Base-by-base conservation (phyloP, 2,329 filamentous ascomycete species). In the Nigrospora osmanthi region DNA sequence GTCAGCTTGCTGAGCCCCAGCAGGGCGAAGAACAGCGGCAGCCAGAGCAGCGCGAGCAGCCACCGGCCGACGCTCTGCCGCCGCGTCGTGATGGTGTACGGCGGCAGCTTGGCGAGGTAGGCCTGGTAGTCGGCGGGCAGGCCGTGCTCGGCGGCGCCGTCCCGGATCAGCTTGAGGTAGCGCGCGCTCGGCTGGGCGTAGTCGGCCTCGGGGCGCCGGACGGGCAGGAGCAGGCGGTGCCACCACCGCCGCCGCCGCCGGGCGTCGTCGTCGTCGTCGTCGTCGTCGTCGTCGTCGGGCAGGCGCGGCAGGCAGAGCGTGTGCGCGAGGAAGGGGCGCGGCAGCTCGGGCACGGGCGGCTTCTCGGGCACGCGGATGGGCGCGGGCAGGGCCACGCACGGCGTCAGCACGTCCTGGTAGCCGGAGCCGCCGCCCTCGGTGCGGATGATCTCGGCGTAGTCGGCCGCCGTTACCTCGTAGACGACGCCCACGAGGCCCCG, bases 401-500 rank as follows among this genome's bases (percentile, higher is more conserved):
- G 80, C 12, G 95, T 81, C 0, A 88, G 59, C 11, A 95, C 80
- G 59, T 97, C 89, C 46, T 83, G 72, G 69, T 98, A 98, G n/a
- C 83, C 77, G 3, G 81, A 68, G 15, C 90, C 90, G 31, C 87
- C 90, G 42, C 91, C 91, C 63, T 98, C 93, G 6, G 90, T 96
- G 6, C 83, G 83, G 49, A 97, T 84, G 54, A 98, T 95, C 48
- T 79, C 85, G 7, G 82, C 76, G 61, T 87, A 98, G 67, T 98
- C 93, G 37, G 76, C 65, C 15, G 75, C 69, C 1, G 89, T 95
- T 30, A 97, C 88, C 68, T 97, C 90, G 68, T 98, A 98, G 4
- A 97, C 93, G 14, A 95, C 89, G 19, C 93, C 93, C 35, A 96
- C 79, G 2, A 98, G 75, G 5, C 88, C 87, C 57, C 89, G 90